These are phyloP conservation scores for Haberlea rhodopensis DNA, from an alignment of 257 asterid species.

Conservation along the genomic window DNA sequence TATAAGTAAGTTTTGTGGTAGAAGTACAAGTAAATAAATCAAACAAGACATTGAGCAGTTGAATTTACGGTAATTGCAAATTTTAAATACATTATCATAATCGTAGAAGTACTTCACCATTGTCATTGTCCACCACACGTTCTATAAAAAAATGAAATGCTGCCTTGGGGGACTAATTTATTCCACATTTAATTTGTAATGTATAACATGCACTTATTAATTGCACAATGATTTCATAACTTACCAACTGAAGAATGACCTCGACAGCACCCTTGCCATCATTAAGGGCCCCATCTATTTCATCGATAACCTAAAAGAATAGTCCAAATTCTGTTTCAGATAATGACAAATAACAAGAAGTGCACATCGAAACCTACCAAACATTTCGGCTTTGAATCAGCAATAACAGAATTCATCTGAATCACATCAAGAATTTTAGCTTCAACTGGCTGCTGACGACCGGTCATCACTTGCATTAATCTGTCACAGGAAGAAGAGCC, in stretches of 20 bases:
- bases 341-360: constrained; percentile 23
- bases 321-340: constrained; percentile 24
- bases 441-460: constrained; percentile 74
- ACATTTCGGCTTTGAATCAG: constrained; percentile 96
- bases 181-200: neutral
- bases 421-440: constrained; percentile 87
- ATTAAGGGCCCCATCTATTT: constrained; percentile 96
- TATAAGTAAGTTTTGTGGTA: neutral
- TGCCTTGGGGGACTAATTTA: constrained; percentile 8
- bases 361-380: constrained; percentile 61
- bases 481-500: constrained; percentile 46
- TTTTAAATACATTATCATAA: constrained; percentile 18
- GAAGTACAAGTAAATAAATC: neutral
- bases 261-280: constrained; percentile 99
- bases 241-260: constrained; percentile 77
- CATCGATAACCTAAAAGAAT: constrained; percentile 75
- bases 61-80: neutral
- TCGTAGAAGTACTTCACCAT: constrained; percentile 7
- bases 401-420: constrained; percentile 85
- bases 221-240: constrained; percentile 24
- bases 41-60: constrained; percentile 15
- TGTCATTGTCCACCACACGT: constrained; percentile 14
- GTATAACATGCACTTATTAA: constrained; percentile 8
- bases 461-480: constrained; percentile 98
- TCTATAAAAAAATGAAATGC: constrained; percentile 7